Conservation (phyloP, 805 yeast genomes). For the Cyberlindnera maritima region DNA sequence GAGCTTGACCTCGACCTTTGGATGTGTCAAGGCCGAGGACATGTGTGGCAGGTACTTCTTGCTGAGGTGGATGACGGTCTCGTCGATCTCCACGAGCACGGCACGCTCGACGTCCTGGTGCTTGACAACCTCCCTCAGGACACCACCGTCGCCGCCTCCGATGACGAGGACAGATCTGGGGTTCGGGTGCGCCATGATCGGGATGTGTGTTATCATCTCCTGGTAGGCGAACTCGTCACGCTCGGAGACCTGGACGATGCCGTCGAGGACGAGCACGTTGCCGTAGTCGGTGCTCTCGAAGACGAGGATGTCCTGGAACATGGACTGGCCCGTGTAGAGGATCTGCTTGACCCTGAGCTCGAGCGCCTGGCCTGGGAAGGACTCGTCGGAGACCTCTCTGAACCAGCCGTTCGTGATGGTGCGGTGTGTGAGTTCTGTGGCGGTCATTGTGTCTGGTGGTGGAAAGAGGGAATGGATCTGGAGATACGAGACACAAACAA, state of each 20-base stretch:
- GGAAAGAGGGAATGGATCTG: neutral
- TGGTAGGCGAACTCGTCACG: slow-evolving; percentile 93
- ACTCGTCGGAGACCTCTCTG: slow-evolving; percentile 63
- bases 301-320: slow-evolving; percentile 73
- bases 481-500: neutral
- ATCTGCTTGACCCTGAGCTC: slow-evolving; percentile 58
- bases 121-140: slow-evolving; percentile 81
- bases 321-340: slow-evolving; percentile 63
- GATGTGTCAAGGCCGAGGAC: slow-evolving; percentile 64
- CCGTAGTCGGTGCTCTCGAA: slow-evolving; percentile 78
- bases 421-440: slow-evolving; percentile 25
- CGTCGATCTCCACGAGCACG: slow-evolving; percentile 87
- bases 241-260: slow-evolving; percentile 88
- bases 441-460: slow-evolving; percentile 5
- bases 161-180: slow-evolving; percentile 81
- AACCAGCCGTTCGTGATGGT: slow-evolving; percentile 71
- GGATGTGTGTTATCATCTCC: slow-evolving; percentile 84
- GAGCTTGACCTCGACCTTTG: slow-evolving; percentile 62
- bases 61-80: slow-evolving; percentile 70
- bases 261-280: slow-evolving; percentile 85
- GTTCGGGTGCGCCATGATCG: slow-evolving; percentile 69
- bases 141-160: slow-evolving; percentile 98
- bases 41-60: slow-evolving; percentile 72
- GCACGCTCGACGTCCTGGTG: slow-evolving; percentile 62
- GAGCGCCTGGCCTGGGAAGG: slow-evolving; percentile 88